phyloP scores from a whole-genome alignment of 2,329 filamentous ascomycete species.

The Hypoxylon sp. region DNA sequence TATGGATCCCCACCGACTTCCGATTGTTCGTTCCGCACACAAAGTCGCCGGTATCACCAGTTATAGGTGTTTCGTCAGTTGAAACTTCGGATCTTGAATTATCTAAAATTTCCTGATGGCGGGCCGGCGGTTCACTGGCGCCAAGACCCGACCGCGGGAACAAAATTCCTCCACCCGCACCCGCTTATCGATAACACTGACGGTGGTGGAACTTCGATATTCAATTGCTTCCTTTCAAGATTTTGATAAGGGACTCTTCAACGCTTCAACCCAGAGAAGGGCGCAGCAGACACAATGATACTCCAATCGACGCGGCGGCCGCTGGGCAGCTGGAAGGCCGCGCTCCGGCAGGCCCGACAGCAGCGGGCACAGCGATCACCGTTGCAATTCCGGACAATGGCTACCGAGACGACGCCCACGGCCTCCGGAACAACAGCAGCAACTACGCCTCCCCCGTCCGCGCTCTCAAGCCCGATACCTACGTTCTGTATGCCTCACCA shows the following conservation, averaged over 20 bases:
- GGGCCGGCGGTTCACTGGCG: constrained; percentile 15
- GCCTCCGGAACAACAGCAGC: constrained; percentile 26
- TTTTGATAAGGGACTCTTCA: not conserved
- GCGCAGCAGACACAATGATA: constrained; percentile 63
- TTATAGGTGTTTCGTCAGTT: not conserved
- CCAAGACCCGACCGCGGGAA: constrained; percentile 38
- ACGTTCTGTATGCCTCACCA: constrained; percentile 41
- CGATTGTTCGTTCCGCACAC: constrained; percentile 9
- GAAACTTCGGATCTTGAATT: constrained; percentile 3
- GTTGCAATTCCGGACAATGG: constrained; percentile 60
- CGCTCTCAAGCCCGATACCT: constrained; percentile 19
- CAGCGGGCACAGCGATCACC: constrained; percentile 57
- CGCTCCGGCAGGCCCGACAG: constrained; percentile 69
- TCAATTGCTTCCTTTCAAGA: constrained; percentile 9
- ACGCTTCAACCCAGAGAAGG: not conserved
- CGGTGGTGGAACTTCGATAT: constrained; percentile 7
- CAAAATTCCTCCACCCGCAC: constrained; percentile 45
- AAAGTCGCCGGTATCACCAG: not conserved
- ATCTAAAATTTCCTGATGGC: constrained; percentile 28
- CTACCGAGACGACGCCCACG: constrained; percentile 53
- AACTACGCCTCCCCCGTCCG: constrained; percentile 38
- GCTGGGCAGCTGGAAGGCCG: constrained; percentile 76
- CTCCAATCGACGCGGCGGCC: constrained; percentile 73
- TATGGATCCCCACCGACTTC: not conserved
- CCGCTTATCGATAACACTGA: constrained; percentile 30